Evolutionary conservation across 2,329 filamentous ascomycete species (phyloP).

Genomic region (Arthroderma sp.): DNA sequence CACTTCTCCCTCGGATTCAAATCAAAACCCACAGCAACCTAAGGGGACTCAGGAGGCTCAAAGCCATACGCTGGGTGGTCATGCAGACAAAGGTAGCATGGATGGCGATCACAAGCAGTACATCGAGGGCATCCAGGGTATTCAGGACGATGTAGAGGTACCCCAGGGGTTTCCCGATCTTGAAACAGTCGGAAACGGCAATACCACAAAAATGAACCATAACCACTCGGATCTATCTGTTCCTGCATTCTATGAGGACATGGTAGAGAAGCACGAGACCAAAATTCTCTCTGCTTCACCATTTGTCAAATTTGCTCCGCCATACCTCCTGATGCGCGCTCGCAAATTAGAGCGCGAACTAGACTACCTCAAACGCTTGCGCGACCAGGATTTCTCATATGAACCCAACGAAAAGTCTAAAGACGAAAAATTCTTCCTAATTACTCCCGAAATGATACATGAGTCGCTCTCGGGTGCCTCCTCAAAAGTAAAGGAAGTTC

Average conservation of each 20-base stretch:
- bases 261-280: conserved; percentile 85
- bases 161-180: conserved; percentile 3
- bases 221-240: conserved; percentile 52
- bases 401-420: conserved; percentile 47
- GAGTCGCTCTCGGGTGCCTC: conserved; percentile 66
- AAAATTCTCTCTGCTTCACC: conserved; percentile 90
- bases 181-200: conserved; percentile 8
- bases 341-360: conserved; percentile 80
- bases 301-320: conserved; percentile 89
- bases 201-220: conserved; percentile 7
- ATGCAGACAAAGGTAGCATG: background rate
- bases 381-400: conserved; percentile 49
- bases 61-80: background rate
- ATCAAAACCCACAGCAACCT: conserved; percentile 7
- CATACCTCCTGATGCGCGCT: conserved; percentile 82
- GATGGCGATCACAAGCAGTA: background rate
- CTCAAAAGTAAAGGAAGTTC: conserved; percentile 77
- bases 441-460: conserved; percentile 92
- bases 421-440: conserved; percentile 69
- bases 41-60: background rate
- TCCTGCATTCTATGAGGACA: conserved; percentile 87
- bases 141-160: background rate
- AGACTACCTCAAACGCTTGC: conserved; percentile 65
- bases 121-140: background rate
- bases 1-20: conserved; percentile 8